Evolutionary conservation across 345 rosid genomes (phyloP), one percentile per base, ranked within the genome.

Genomic region (Isatis tinctoria): DNA sequence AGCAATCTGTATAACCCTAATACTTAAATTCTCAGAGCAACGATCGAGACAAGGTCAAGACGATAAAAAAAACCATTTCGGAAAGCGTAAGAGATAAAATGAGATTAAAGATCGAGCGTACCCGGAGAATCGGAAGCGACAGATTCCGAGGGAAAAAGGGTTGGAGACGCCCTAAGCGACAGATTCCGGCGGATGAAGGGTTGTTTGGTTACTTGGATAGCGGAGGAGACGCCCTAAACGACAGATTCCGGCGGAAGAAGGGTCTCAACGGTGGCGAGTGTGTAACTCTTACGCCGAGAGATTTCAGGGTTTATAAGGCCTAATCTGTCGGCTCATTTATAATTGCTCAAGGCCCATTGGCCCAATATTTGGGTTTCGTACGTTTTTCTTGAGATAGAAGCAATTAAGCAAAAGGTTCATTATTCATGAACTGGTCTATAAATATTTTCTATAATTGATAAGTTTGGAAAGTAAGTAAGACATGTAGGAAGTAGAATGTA

Each of bases 191-290:
- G 51, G 48, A 48, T 36, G 45, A 59, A 45, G 49, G 28, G 24
- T 32, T 28, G 60, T 4, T 54, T 51, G 7, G 26, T 49, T 20
- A 32, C 7, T 36, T 49, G 17, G 49, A 35, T 30, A 22, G 27
- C 56, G 70, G 70, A 63, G 65, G 75, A 69, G 75, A 69, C 79
- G 71, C 75, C 75, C 66, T 54, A 33, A 10, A 65, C 66, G 75
- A 65, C 81, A n/a, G n/a, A n/a, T n/a, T n/a, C n/a, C n/a, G n/a
- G n/a, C n/a, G n/a, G n/a, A n/a, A n/a, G n/a, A n/a, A n/a, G n/a
- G 65, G 75, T 72, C 58, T 47, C 70, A 61, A 45, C 65, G 77
- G 74, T 51, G 73, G 77, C 64, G 59, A 52, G 57, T 1, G 22
- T 35, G 32, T 35, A 6, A 47, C 13, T 27, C 60, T 56, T 37